Evolutionary conservation across 1,139 yeast species (phyloP).

Genomic region (Scheffersomyces cryptocercus): DNA sequence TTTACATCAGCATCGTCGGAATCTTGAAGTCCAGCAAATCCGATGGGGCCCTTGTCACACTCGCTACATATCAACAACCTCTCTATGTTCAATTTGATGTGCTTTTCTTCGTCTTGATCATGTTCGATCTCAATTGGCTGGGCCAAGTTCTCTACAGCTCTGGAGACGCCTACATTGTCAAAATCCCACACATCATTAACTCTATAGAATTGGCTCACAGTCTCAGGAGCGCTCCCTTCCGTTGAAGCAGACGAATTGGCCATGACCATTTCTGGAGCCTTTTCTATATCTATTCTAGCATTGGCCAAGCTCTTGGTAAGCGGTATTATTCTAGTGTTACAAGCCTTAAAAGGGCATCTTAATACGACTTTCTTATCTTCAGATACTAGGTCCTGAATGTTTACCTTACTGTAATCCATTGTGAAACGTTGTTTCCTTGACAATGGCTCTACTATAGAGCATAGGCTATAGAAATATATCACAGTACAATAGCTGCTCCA

Average conservation of each 20-base stretch:
- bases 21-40: constrained; percentile 53
- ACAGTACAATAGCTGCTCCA: too few species aligned
- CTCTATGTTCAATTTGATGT: constrained; percentile 34
- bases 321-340: constrained; percentile 38
- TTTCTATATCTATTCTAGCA: constrained; percentile 14
- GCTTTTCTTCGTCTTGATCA: constrained; percentile 8
- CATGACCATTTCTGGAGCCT: constrained; percentile 36
- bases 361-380: constrained; percentile 12
- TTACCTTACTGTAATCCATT: too few species aligned
- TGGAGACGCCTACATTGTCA: constrained; percentile 74
- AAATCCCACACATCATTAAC: constrained; percentile 71
- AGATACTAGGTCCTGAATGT: neutral
- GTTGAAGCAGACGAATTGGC: constrained; percentile 7
- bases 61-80: constrained; percentile 66
- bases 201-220: constrained; percentile 28
- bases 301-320: constrained; percentile 17
- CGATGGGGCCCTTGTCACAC: constrained; percentile 75
- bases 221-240: neutral
- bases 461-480: constrained; percentile 2
- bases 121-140: constrained; percentile 19
- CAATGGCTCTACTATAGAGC: neutral
- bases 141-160: constrained; percentile 33
- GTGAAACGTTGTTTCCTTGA: too few species aligned
- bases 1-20: constrained; percentile 29
- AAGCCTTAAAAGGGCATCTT: constrained; percentile 39